Base-by-base conservation (phyloP, 2,329 filamentous ascomycete species). In the Pyrenophora teres region DNA sequence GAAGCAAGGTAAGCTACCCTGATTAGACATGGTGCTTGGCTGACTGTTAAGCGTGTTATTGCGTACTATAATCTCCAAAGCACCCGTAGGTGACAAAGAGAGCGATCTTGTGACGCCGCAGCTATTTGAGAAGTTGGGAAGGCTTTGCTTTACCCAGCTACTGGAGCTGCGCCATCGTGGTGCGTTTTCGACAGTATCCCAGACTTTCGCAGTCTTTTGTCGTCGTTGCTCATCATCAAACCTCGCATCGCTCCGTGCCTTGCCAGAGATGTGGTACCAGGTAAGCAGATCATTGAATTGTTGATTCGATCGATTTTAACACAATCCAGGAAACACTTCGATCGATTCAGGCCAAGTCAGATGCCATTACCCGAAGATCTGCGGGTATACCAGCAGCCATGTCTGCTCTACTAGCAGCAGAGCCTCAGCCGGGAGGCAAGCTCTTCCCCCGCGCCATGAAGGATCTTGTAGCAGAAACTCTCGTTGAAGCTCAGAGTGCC, bases 351-450 rank as follows among this genome's bases (percentile, higher is more conserved):
- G 83, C 83, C 21, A 89, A 94, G 67, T 85, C 85, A 2, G 90
- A 89, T 0, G 92, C 91, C 4, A 80, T 86, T 27, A 99, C 95
- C 2, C 82, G 94, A 47, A 83, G 95, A 56, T 99, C 94, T 1
- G 94, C 94, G 8, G 94, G 94, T 15, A 87, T 99, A 38, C 94
- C 94, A 0, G 88, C 90, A 7, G 81, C 97, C 57, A 86, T 97
- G 44, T 88, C 88, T 1, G 92, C 90, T 0, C 86, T 97, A 31
- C 77, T 97, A 3, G 83, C 86, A 3, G 86, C 89, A 7, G 85
- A 87, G 30, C 52, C 89, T 4, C 84, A 87, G 57, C 74, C 83
- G 0, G 67, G 77, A 1, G 77, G 74, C 5, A 47, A 61, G 4
- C 82, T 88, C 0, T 88, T 94, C 46, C 76, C 83, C 25, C 76